phyloP scores from a whole-genome alignment of 2,329 filamentous ascomycete species.

The Ilyonectria destructans region DNA sequence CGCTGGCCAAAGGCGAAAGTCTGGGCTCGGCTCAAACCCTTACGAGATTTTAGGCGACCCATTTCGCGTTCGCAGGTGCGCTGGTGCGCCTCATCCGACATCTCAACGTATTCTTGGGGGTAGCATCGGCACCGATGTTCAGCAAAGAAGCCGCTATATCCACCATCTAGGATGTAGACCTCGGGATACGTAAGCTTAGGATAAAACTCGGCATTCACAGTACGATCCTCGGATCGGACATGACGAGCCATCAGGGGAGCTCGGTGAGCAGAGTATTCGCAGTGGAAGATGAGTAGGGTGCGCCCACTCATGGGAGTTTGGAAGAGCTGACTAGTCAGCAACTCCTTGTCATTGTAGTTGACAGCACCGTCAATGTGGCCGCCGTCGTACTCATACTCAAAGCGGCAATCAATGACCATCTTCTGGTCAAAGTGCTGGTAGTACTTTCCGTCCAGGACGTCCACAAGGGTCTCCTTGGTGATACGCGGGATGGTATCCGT shows the following conservation, averaged over 20 bases:
- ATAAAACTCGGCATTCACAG: conserved; percentile 88
- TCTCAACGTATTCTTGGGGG: conserved; percentile 96
- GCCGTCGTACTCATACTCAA: conserved; percentile 98
- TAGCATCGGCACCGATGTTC: conserved; percentile 87
- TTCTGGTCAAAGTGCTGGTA: conserved; percentile 83
- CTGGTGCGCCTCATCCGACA: conserved; percentile 93
- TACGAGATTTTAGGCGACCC: conserved; percentile 91
- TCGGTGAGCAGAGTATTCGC: conserved; percentile 97
- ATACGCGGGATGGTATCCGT: conserved; percentile 93
- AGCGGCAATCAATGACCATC: conserved; percentile 95
- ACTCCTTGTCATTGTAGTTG: conserved; percentile 98
- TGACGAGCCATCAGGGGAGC: conserved; percentile 97
- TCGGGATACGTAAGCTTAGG: conserved; percentile 95
- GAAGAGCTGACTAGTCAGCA: conserved; percentile 86
- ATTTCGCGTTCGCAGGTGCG: conserved; percentile 95
- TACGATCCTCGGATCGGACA: conserved; percentile 90
- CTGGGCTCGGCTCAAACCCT: conserved; percentile 88
- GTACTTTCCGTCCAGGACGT: conserved; percentile 91
- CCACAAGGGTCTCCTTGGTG: conserved; percentile 83
- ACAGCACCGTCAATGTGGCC: conserved; percentile 94
- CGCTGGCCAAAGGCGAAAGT: conserved; percentile 96
- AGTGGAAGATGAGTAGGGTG: conserved; percentile 93
- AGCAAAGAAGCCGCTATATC: conserved; percentile 93
- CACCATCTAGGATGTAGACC: conserved; percentile 96
- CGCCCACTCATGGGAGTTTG: conserved; percentile 75